Conservation (phyloP, 73 alveolate species). For the Blepharisma japonicum region DNA sequence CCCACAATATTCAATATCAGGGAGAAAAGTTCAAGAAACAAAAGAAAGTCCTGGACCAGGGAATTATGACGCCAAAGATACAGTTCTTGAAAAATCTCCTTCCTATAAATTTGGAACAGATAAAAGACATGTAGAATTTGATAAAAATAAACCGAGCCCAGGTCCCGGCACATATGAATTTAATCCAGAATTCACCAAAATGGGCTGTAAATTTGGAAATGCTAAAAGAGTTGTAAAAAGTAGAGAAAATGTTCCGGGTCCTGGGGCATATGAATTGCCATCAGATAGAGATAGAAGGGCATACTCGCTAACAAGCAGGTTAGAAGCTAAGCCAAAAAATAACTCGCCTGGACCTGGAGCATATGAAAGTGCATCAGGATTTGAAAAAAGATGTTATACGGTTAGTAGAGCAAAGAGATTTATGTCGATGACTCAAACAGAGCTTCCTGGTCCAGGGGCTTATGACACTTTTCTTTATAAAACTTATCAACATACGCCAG, state of each 20-base stretch:
- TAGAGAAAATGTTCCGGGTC: not conserved
- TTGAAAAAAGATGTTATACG: not conserved
- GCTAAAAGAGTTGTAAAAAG: not conserved
- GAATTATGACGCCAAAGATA: not conserved
- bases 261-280: not conserved
- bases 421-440: not conserved
- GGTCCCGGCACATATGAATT: conserved; percentile 12
- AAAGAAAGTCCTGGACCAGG: not conserved
- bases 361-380: not conserved
- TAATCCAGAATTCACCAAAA: no score
- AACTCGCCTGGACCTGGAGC: not conserved
- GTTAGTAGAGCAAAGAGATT: no score
- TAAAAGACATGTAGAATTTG: not conserved
- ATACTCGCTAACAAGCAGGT: not conserved
- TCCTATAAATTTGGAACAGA: conserved; percentile 1
- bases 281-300: not conserved
- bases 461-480: conserved; percentile 16
- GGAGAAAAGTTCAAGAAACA: not conserved
- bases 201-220: no score
- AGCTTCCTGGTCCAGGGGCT: conserved; percentile 45
- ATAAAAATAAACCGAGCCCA: not conserved
- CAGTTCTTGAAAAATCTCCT: not conserved
- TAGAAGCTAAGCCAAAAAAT: not conserved
- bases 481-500: no score
- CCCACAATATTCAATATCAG: not conserved